Percentiles rank a stretch among this genome's conserved stretches.
These are phyloP conservation scores for Nicotiana otophora DNA, from an alignment of 257 asterid genomes.

Conservation along the genomic window DNA sequence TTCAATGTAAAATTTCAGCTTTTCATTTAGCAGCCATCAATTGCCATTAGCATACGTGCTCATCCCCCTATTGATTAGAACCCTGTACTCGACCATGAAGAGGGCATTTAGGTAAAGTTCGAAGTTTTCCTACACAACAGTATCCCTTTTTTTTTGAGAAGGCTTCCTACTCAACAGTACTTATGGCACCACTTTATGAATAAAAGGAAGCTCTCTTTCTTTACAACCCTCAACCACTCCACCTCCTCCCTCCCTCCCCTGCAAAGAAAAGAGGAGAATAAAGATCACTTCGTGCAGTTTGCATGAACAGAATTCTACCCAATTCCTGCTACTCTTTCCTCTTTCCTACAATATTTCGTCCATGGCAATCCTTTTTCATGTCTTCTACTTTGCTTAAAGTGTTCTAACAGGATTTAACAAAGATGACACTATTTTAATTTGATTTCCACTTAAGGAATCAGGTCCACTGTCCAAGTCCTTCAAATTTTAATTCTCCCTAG, in stretches of 20 bases:
- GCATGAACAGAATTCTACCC: not conserved
- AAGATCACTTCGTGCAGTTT: not conserved
- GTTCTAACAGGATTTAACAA: not conserved
- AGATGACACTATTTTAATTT: not conserved
- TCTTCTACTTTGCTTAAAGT: not conserved
- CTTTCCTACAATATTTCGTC: not conserved
- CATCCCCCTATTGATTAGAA: not conserved
- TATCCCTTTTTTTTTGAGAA: not conserved
- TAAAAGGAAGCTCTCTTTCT: not conserved
- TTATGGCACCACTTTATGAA: not conserved
- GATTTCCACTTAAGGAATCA: not conserved
- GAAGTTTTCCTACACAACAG: not conserved
- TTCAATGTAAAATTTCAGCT: not conserved
- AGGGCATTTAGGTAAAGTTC: not conserved
- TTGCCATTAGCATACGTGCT: not conserved
- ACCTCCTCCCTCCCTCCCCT: not conserved
- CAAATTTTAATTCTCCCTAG: not conserved
- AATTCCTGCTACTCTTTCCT: not conserved
- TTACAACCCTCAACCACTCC: not conserved
- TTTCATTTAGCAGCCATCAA: slow-evolving; percentile 3
- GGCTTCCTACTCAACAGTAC: not conserved
- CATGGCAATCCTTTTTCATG: not conserved
- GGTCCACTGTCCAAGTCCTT: not conserved
- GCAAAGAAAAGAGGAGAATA: not conserved
- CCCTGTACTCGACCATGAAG: not conserved